Base-by-base conservation (phyloP, 768 basidiomycete species). In the Rhodotorula toruloides region DNA sequence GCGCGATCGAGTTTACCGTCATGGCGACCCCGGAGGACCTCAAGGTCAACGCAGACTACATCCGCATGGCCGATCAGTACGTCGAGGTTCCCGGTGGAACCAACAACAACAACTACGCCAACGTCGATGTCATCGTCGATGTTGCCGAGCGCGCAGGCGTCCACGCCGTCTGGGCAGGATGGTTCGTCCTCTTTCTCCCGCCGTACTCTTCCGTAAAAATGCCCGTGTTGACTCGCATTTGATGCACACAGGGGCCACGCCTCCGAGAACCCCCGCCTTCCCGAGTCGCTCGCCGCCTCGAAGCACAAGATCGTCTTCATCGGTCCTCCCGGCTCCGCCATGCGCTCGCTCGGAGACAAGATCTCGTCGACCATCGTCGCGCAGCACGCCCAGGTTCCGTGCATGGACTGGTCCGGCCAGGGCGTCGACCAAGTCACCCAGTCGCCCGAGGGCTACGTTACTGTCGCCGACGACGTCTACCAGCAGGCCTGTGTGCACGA, bases 41-140 rank as follows among this genome's bases (percentile, higher is more conserved):
- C 65, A 76, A 77, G 78, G 93, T 97, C 78, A 99, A 99, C 75
- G 96, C 96, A 39, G 96, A 99, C 76, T 99, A 99, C 79, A 99
- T 99, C 78, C 88, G 96, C 68, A 99, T 99, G 96, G 96, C 96
- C 48, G 96, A 99, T 78, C 88, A 92, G 74, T 98, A 96, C 77
- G 88, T 99, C 76, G 96, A 99, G 79, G 96, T 99, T 14, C 93
- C 96, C 27, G 96, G 96, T 66, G 96, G 96, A 67, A 85, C 88
- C 27, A 99, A 99, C 78, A 99, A 98, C 83, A 92, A 98, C 83
- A 98, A 99, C 79, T 98, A 98, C 76, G 96, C 96, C 73, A 99
- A 99, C 77, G 96, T 99, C 74, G 96, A 99, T 76, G 87, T 96
- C 75, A 98, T 99, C 75, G 90, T 98, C 64, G 96, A 99, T 76